Percentiles rank a stretch among this genome's conserved stretches.
These are phyloP conservation scores for Xylariaceae sp. DNA, from an alignment of 2,329 filamentous ascomycete species.

Conservation along the genomic window DNA sequence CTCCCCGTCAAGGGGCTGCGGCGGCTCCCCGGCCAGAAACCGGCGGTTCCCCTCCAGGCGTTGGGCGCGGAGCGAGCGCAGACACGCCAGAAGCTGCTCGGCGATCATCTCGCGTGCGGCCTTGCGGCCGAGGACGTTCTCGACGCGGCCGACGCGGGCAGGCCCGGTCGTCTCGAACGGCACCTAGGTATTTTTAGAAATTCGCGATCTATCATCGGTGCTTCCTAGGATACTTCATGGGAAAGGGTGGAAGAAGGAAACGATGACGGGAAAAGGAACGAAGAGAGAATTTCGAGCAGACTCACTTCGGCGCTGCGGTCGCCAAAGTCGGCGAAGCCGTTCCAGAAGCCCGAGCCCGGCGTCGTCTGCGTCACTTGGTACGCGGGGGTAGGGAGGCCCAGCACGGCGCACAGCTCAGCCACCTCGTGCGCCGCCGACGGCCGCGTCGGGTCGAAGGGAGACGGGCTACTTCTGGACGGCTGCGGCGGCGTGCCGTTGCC, in stretches of 20 bases:
- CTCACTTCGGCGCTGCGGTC: constrained; percentile 3
- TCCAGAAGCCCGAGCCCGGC: constrained; percentile 28
- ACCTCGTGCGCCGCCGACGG: constrained; percentile 18
- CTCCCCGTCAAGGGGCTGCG: too few relatives aligned
- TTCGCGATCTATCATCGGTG: too few relatives aligned
- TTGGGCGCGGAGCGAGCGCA: too few relatives aligned
- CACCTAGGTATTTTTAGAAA: too few relatives aligned
- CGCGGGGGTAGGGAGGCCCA: constrained; percentile 26
- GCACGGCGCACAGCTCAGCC: constrained; percentile 21
- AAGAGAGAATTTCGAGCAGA: too few relatives aligned
- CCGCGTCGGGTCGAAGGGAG: constrained; percentile 14
- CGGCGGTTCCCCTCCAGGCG: too few relatives aligned
- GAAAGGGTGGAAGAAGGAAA: too few relatives aligned
- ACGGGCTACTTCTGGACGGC: too few relatives aligned
- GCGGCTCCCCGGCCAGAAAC: too few relatives aligned
- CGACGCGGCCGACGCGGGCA: constrained; percentile 6
- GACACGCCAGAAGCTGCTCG: constrained; percentile 28
- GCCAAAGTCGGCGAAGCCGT: constrained; percentile 23
- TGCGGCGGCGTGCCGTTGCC: too few relatives aligned
- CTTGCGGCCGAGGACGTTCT: constrained; percentile 26
- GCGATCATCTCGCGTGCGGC: constrained; percentile 32
- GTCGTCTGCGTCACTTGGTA: constrained; percentile 23
- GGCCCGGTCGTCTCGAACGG: constrained; percentile 1
- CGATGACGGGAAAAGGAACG: too few relatives aligned
- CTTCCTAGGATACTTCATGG: too few relatives aligned